Conservation (phyloP, 306 rosid genomes). For the Mucuna pruriens region DNA sequence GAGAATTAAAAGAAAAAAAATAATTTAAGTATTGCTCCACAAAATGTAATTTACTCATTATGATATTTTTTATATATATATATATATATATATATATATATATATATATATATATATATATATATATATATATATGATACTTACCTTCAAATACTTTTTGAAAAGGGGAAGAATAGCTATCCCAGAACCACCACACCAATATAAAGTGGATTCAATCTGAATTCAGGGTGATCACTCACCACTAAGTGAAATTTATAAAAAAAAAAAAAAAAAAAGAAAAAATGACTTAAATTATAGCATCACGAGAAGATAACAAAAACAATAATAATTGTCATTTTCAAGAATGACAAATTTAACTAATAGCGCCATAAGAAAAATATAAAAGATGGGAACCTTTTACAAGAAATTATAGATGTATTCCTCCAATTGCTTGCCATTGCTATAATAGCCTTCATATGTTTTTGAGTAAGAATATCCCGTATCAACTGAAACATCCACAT, state of each 20-base stretch:
- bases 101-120: no score
- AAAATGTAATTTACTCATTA: background rate
- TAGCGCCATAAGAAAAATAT: background rate
- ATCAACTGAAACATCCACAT: constrained; percentile 34
- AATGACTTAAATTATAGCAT: background rate
- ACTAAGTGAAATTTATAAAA: no score
- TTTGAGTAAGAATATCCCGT: constrained; percentile 40
- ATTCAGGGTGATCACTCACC: background rate
- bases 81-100: no score
- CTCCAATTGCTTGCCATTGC: background rate
- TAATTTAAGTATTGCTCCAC: no score
- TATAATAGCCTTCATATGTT: constrained; percentile 31
- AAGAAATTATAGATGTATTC: background rate
- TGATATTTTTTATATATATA: no score
- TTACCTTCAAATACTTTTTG: constrained; percentile 17
- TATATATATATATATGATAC: background rate
- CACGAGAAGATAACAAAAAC: background rate
- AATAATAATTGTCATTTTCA: background rate
- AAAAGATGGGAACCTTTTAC: background rate
- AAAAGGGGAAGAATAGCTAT: background rate
- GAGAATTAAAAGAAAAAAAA: no score
- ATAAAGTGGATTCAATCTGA: background rate
- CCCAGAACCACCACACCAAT: constrained; percentile 37
- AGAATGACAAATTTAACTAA: background rate
- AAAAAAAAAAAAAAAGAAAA: no score